Evolutionary conservation across 176 grass and related monocot species (phyloP).

Genomic region (Lolium rigidum): DNA sequence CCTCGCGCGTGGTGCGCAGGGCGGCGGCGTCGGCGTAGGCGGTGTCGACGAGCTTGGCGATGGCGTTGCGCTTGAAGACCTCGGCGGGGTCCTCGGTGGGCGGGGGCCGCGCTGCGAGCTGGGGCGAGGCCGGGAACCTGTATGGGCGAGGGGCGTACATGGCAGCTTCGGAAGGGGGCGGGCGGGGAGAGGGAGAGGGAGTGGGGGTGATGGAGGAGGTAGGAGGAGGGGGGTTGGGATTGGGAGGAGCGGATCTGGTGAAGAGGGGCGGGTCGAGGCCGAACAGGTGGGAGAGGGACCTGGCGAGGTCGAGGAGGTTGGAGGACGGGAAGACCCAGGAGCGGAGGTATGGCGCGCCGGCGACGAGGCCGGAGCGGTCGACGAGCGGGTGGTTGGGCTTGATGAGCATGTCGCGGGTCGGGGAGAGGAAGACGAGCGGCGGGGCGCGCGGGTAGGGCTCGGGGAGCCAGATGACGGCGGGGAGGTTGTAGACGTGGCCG

Average conservation of each 20-base stretch:
- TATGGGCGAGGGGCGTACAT: not conserved
- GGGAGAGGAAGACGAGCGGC: constrained; percentile 15
- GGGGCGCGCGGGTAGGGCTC: constrained; percentile 11
- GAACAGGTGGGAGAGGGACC: constrained; percentile 13
- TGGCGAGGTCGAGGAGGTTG: not conserved
- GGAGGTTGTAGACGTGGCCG: constrained; percentile 1
- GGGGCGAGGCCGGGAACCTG: not conserved
- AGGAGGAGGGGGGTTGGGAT: not conserved
- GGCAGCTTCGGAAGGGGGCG: not conserved
- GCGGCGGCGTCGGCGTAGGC: not conserved
- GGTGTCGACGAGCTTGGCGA: constrained; percentile 2
- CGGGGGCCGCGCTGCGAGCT: not conserved
- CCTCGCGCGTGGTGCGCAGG: not conserved
- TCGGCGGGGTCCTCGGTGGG: not conserved
- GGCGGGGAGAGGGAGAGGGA: not conserved
- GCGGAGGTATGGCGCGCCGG: constrained; percentile 7
- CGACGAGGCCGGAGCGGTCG: constrained; percentile 7
- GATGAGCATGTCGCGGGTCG: constrained; percentile 20
- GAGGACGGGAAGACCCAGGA: not conserved
- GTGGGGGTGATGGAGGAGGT: not conserved
- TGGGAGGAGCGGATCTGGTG: not conserved
- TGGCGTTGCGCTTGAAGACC: not conserved
- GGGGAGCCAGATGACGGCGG: constrained; percentile 20
- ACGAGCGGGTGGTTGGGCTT: constrained; percentile 18
- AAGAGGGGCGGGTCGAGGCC: constrained; percentile 13